These are phyloP conservation scores for Inga leiocalycina DNA, from an alignment of 306 rosid species.

Conservation along the genomic window DNA sequence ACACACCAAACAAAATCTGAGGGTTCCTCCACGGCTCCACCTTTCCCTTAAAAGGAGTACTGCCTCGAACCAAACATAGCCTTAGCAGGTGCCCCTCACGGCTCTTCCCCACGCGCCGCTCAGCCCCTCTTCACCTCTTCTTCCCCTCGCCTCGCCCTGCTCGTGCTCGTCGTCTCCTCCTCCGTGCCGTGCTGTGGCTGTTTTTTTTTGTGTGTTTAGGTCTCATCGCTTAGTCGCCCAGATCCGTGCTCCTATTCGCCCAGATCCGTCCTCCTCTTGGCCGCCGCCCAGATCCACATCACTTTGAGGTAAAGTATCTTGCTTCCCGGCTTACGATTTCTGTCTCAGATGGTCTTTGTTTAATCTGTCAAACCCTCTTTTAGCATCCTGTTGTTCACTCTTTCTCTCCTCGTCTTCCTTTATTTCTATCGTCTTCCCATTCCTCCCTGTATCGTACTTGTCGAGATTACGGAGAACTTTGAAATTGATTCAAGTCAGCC, in stretches of 20 bases:
- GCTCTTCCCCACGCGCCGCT: background rate
- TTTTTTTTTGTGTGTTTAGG: too few species aligned
- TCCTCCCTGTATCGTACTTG: background rate
- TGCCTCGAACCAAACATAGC: background rate
- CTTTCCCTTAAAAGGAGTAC: too few species aligned
- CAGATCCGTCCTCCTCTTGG: background rate
- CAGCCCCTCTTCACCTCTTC: too few species aligned
- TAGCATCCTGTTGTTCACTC: conserved; percentile 45
- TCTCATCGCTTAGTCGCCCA: background rate
- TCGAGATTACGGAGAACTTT: background rate
- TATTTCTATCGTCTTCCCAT: background rate
- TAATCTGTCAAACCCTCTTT: conserved; percentile 68
- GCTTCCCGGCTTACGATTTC: background rate
- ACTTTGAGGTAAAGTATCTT: background rate
- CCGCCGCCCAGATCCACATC: background rate
- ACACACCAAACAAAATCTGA: background rate
- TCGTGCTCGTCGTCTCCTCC: background rate
- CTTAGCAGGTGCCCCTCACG: background rate
- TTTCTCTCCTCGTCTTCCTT: conserved; percentile 47
- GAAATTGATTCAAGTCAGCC: background rate
- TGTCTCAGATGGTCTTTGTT: conserved; percentile 50
- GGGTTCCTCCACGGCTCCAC: too few species aligned
- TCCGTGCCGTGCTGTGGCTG: background rate
- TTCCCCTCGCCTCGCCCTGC: too few species aligned
- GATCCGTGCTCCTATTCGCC: background rate